Conservation (phyloP, 2,329 filamentous ascomycete genomes). For the Corynespora cassiicola region DNA sequence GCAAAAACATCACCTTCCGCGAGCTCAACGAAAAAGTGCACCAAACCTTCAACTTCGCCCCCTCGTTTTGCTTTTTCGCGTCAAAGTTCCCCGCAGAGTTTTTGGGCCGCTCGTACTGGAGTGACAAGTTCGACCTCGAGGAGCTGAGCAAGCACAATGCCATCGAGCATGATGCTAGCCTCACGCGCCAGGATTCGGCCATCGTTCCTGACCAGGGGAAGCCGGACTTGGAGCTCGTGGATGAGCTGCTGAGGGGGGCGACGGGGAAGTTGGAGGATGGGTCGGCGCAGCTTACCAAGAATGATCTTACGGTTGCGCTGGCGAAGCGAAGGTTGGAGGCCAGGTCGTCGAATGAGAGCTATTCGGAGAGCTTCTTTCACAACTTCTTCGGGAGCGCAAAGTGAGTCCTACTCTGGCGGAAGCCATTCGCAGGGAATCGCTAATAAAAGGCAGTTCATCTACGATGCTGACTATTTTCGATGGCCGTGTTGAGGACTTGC, state of each 20-base stretch:
- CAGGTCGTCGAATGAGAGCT: constrained; percentile 42
- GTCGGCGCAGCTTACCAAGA: constrained; percentile 38
- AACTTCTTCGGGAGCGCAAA: constrained; percentile 51
- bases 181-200: constrained; percentile 38
- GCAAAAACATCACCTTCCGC: constrained; percentile 39
- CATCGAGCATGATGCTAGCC: constrained; percentile 44
- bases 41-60: constrained; percentile 40
- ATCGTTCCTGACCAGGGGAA: constrained; percentile 45
- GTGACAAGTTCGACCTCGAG: constrained; percentile 32
- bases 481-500: constrained; percentile 45
- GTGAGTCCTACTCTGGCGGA: constrained; percentile 30
- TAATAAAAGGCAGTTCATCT: constrained; percentile 37
- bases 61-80: constrained; percentile 38
- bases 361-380: constrained; percentile 44
- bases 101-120: constrained; percentile 21
- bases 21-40: constrained; percentile 30
- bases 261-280: constrained; percentile 44
- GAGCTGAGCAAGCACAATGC: constrained; percentile 39
- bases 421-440: too few species aligned
- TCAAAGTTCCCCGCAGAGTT: constrained; percentile 35
- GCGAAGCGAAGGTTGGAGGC: constrained; percentile 44
- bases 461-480: constrained; percentile 53
- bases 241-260: constrained; percentile 42
- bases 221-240: constrained; percentile 45
- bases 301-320: constrained; percentile 43